Conservation (phyloP, 164 flowering plant species). For the Taxillus chinensis region DNA sequence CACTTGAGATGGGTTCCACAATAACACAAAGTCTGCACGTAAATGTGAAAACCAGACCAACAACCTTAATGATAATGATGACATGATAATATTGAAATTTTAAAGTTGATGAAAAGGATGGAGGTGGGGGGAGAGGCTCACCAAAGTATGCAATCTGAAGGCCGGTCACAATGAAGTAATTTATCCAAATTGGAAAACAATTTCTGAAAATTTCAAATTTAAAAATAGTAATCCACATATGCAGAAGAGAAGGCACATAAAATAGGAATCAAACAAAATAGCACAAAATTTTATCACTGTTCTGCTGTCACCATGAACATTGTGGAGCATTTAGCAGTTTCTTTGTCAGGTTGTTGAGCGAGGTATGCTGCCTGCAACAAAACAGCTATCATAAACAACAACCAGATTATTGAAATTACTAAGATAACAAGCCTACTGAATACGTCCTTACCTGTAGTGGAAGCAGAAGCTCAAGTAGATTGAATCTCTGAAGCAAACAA, state of each 20-base stretch:
- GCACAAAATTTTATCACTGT: not conserved
- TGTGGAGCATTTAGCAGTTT: constrained; percentile 21
- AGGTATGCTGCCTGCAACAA: constrained; percentile 71
- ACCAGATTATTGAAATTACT: not conserved
- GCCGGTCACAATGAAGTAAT: constrained; percentile 57
- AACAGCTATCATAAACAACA: not conserved
- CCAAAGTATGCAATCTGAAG: constrained; percentile 56
- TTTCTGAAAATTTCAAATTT: constrained; percentile 39
- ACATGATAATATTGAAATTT: not conserved
- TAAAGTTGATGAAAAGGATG: not conserved
- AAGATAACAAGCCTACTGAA: not conserved
- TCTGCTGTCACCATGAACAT: constrained; percentile 66
- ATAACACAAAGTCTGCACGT: no score
- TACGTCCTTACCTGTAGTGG: constrained; percentile 71
- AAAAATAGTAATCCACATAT: not conserved
- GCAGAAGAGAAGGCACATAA: not conserved
- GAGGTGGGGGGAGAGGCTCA: constrained; percentile 19
- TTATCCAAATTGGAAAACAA: constrained; percentile 66
- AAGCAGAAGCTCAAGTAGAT: constrained; percentile 54
- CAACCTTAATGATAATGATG: not conserved
- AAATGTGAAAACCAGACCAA: not conserved
- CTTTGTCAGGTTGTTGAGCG: constrained; percentile 25
- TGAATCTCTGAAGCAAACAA: constrained; percentile 48
- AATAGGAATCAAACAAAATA: not conserved
- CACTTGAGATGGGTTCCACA: no score